A percentile compares a stretch with the other conserved stretches of the same genome.
Conservation (phyloP, 2,329 filamentous ascomycete genomes). For the Ophiostoma novo-ulmi region DNA sequence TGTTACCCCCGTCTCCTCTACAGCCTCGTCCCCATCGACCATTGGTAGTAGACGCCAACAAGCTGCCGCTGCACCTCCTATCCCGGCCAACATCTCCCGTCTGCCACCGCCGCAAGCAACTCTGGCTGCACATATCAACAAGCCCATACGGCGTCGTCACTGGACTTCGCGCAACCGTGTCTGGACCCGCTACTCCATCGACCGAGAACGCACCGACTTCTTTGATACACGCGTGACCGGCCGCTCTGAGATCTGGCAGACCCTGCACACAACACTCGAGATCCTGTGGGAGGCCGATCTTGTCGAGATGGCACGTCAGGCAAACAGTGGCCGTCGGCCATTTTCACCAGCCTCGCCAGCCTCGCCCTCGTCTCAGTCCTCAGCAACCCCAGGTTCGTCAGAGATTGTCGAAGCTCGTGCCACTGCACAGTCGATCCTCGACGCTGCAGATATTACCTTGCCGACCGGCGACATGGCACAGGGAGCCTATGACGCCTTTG, state of each 20-base stretch:
- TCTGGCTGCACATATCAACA: conserved; percentile 63
- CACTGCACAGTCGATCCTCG: conserved; percentile 74
- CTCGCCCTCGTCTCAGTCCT: conserved; percentile 21
- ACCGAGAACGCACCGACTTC: conserved; percentile 71
- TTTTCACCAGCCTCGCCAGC: not conserved
- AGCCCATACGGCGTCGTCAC: conserved; percentile 59
- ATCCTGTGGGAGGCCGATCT: conserved; percentile 54
- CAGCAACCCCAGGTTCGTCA: conserved; percentile 32
- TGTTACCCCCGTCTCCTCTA: conserved; percentile 27
- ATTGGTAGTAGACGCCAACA: conserved; percentile 4
- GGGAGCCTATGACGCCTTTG: conserved; percentile 66
- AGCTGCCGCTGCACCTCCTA: not conserved
- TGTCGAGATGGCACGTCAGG: conserved; percentile 1
- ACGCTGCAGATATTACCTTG: conserved; percentile 69
- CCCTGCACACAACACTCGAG: conserved; percentile 62
- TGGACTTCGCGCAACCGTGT: conserved; percentile 59
- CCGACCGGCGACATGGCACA: conserved; percentile 68
- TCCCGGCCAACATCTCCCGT: not conserved
- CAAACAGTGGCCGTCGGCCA: not conserved
- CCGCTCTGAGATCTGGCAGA: conserved; percentile 72
- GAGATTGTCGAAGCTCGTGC: conserved; percentile 44
- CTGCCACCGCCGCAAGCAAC: conserved; percentile 31
- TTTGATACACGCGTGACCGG: conserved; percentile 87
- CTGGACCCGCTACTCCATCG: conserved; percentile 67
- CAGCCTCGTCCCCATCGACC: conserved; percentile 19